Percentiles rank a stretch among this genome's conserved stretches.
phyloP scores from a whole-genome alignment of 306 rosid genomes.

The Arachis hypogaea region DNA sequence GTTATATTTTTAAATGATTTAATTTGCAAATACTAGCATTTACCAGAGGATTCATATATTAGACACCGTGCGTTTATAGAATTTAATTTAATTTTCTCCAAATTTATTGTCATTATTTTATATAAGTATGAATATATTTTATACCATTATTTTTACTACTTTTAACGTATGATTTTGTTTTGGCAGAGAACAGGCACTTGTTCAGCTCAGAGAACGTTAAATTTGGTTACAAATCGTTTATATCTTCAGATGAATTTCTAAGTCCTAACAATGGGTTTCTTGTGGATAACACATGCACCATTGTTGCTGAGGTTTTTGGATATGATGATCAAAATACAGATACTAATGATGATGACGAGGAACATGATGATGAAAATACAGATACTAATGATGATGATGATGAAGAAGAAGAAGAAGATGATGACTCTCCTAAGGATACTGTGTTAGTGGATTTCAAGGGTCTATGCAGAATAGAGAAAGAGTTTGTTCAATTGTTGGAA shows the following conservation, averaged over 20 bases:
- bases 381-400: no score
- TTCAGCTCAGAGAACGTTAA: constrained; percentile 46
- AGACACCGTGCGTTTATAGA: no score
- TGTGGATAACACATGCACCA: constrained; percentile 51
- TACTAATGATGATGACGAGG: no score
- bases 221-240: constrained; percentile 65
- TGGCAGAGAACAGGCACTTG: constrained; percentile 54
- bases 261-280: constrained; percentile 55
- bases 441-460: constrained; percentile 32
- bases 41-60: no score
- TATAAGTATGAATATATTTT: no score
- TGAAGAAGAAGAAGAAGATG: not conserved
- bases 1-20: no score
- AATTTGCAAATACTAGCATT: no score
- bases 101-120: no score
- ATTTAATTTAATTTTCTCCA: no score
- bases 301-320: constrained; percentile 60
- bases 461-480: not conserved
- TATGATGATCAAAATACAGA: not conserved
- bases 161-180: no score
- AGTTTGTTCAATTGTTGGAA: constrained; percentile 25
- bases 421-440: not conserved
- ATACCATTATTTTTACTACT: no score
- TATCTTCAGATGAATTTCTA: constrained; percentile 56
- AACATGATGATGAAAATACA: no score